phyloP scores from a whole-genome alignment of 1,284 basidiomycete species.

The Melampsora medusae region DNA sequence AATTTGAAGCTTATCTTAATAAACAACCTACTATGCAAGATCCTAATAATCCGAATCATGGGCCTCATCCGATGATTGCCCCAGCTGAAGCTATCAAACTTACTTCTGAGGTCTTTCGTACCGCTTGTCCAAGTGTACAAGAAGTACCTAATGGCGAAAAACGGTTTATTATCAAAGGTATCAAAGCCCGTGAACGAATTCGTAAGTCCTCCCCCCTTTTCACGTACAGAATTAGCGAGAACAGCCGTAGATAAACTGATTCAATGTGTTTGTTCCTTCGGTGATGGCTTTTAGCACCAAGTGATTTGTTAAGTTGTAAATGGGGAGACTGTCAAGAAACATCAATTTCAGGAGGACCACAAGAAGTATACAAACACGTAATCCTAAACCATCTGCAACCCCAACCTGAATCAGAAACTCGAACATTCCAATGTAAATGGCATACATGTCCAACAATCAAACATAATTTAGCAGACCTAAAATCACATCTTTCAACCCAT shows the following conservation, averaged over 20 bases:
- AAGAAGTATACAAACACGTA: too few species aligned
- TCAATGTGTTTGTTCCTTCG: background rate
- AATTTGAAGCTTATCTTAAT: slow-evolving; percentile 27
- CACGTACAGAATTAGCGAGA: too few species aligned
- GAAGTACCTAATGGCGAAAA: slow-evolving; percentile 32
- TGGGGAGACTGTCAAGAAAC: background rate
- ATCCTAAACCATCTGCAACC: too few species aligned
- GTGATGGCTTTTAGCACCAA: background rate
- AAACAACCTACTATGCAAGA: background rate
- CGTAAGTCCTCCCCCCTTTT: background rate
- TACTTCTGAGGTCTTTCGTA: slow-evolving; percentile 38
- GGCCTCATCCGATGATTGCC: slow-evolving; percentile 14
- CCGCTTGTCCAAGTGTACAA: slow-evolving; percentile 27
- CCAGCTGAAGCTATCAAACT: slow-evolving; percentile 42
- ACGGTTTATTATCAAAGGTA: slow-evolving; percentile 36
- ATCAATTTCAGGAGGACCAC: too few species aligned
- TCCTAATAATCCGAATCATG: background rate
- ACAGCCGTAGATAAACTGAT: background rate
- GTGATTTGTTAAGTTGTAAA: background rate
- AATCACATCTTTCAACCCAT: background rate
- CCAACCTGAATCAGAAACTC: too few species aligned
- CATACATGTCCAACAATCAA: background rate
- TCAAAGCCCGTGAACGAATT: slow-evolving; percentile 21
- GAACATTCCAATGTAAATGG: too few species aligned
- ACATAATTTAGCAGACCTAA: background rate